Base-by-base conservation (phyloP, 2,329 filamentous ascomycete genomes). In the Aspergillus melleus region DNA sequence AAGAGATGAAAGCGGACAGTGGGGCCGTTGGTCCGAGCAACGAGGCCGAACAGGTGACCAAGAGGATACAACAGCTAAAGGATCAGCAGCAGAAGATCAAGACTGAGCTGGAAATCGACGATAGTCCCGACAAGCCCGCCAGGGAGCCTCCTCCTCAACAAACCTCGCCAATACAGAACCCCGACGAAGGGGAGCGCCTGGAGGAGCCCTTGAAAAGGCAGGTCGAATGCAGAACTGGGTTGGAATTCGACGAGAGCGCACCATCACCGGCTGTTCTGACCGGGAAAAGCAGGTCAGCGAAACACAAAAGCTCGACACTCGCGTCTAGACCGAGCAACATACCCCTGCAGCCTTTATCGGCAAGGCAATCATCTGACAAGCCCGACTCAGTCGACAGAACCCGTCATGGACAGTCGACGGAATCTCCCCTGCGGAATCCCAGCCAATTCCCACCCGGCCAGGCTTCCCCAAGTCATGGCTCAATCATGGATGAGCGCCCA, bases 181-280 rank as follows among this genome's bases (percentile, higher is more conserved):
- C 46, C 14, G 56, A 58, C 22, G 62, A 53, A 50, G n/a, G 44
- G 10, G 36, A 42, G 14, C 36, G 36, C 16, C 49, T 32, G 29
- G 29, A 29, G 49, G 50, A 36, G 52, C 36, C 10, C 51, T 46
- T 24, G 52, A n/a, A 22, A 30, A 19, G 11, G 26, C 22, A 62
- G 60, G 20, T 59, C 22, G 36, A 51, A 53, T 46, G 26, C 49
- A 16, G 62, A 60, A 16, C 36, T 49, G 60, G 57, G 20, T 20
- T 29, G 12, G 51, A n/a, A 11, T 61, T 62, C 24, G 69, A 90
- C 22, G 88, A 90, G 19, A 87, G 86, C 14, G 90, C 90, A 0
- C 89, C 90, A 1, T 89, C 86, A 19, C 89, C 90, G 0, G 83
- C 88, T 1, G 82, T 92, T 8, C 82, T 87, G 16, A 89, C 89